Base-by-base conservation (phyloP, 2,329 filamentous ascomycete species). In the Arthrobotrys iridis region DNA sequence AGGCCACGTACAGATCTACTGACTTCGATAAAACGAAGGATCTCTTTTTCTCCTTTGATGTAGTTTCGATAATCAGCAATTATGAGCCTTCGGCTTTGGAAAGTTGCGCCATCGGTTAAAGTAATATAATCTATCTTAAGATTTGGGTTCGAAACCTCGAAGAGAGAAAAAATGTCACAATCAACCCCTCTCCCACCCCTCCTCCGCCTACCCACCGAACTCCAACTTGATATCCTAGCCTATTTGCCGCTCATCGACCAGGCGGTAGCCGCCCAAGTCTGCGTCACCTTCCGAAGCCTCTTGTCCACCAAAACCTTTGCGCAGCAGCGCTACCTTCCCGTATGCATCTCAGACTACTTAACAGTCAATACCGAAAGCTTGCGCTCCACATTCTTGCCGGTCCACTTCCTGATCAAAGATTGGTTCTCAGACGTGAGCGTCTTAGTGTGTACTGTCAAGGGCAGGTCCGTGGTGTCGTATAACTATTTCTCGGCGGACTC, bases 141-240 rank as follows among this genome's bases (percentile, higher is more conserved):
- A 37, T 37, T 37, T 37, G 13, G 13, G 6, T 13, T 37, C 13
- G 7, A 37, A 37, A 13, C 33, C 13, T 37, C 33, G 33, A 13
- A 37, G 13, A 37, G 7, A 37, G 7, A 13, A 6, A 37, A 37
- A 20, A n/a, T 43, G 11, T 13, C 4, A 13, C 11, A 43, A 15
- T 18, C 15, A 40, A 22, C 50, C 15, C 8, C n/a, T 26, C 11
- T 26, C 30, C 33, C 52, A 22, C 43, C 59, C 20, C 46, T 59
- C 63, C 30, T 58, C 63, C 35, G 33, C 40, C 50, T 67, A 2
- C 63, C 63, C 13, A 37, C 37, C 15, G 63, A 67, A 30, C 50
- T 67, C 10, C 63, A 67, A 28, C 20, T 59, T 5, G 50, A 67
- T 40, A 67, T 67, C 48, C 41, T 67, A 13, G 28, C 40, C 10